Evolutionary conservation across 192 early-diverging fungal species (phyloP).

Genomic region (Anaeromyces robustus): DNA sequence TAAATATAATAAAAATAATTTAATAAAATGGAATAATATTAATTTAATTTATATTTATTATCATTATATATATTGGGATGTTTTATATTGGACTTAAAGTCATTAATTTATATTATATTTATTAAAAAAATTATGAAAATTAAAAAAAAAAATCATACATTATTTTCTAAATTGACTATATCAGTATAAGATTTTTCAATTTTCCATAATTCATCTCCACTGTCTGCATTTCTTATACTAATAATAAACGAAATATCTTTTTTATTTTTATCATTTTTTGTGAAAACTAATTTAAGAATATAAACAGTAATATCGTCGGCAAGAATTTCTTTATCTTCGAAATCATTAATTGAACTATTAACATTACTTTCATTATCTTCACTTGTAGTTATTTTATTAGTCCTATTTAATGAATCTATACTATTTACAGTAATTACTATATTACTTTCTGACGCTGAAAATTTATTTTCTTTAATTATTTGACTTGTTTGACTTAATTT

Average conservation of each 20-base stretch:
- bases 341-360: background rate
- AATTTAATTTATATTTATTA: no score
- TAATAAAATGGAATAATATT: no score
- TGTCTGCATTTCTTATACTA: background rate
- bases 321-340: background rate
- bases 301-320: background rate
- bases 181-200: background rate
- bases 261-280: background rate
- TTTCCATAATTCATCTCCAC: background rate
- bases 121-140: no score
- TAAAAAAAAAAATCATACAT: background rate
- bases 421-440: background rate
- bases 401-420: background rate
- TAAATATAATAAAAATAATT: no score
- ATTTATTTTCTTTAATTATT: background rate
- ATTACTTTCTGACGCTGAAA: background rate
- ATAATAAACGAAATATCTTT: background rate
- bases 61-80: no score
- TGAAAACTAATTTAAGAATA: background rate
- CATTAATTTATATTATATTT: no score
- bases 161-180: background rate
- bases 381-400: background rate
- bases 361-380: background rate
- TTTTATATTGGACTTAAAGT: no score
- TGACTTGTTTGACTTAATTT: background rate